phyloP scores from a whole-genome alignment of 2,329 filamentous ascomycete species.

The Ceratocystis destructans region DNA sequence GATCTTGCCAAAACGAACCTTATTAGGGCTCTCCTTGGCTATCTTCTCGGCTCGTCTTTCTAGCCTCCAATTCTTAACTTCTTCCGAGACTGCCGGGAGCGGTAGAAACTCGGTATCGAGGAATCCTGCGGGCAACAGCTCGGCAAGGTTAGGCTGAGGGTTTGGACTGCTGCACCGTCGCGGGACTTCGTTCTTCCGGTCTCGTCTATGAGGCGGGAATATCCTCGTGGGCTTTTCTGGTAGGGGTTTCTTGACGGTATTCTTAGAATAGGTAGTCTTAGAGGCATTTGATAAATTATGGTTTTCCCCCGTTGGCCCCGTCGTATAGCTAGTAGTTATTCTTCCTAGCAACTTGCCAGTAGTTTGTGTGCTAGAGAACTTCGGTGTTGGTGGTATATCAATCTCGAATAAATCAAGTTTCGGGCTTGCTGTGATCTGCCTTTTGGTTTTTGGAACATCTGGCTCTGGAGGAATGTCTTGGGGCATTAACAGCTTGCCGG shows the following conservation, averaged over 20 bases:
- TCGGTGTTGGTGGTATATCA: background rate
- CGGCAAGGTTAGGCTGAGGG: background rate
- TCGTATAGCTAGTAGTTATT: background rate
- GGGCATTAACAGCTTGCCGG: background rate
- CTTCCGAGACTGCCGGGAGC: background rate
- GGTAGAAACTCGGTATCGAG: slow-evolving; percentile 2
- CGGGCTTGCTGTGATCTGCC: background rate
- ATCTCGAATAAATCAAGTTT: background rate
- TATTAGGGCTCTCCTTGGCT: background rate
- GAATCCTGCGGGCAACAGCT: background rate
- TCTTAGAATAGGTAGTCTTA: background rate
- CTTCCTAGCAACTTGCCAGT: background rate
- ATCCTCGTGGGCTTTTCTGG: background rate
- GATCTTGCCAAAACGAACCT: background rate
- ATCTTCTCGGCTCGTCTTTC: background rate
- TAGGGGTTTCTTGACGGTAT: background rate
- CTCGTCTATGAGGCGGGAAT: background rate
- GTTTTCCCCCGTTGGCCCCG: too few species aligned
- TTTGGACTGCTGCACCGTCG: background rate
- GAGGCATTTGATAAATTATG: background rate
- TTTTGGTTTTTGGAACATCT: background rate
- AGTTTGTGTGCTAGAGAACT: background rate
- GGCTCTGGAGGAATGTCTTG: background rate
- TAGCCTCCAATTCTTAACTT: background rate
- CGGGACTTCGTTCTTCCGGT: background rate